Evolutionary conservation across 2,329 filamentous ascomycete genomes (phyloP).

Genomic region (Aspergillus luchuensis): DNA sequence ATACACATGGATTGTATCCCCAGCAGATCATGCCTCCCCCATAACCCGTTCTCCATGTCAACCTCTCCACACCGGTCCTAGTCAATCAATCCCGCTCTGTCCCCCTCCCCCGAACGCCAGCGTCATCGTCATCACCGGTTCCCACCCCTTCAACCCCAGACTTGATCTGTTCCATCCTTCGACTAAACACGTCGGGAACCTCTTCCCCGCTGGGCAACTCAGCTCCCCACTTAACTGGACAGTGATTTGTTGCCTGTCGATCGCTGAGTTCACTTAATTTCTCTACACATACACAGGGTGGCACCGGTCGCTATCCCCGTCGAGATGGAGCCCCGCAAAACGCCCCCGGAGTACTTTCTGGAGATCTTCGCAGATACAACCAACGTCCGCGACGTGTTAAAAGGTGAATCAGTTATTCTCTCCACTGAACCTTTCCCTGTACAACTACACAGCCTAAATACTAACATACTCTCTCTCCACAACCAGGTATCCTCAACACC

Average conservation of each 20-base stretch:
- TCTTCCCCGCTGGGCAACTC: conserved; percentile 16
- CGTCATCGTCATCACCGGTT: conserved; percentile 4
- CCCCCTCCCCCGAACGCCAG: conserved; percentile 1
- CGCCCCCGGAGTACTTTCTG: conserved; percentile 84
- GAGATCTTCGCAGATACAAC: conserved; percentile 90
- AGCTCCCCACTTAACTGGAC: conserved; percentile 24
- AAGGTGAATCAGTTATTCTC: conserved; percentile 60
- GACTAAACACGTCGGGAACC: conserved; percentile 15
- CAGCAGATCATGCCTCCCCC: conserved; percentile 10
- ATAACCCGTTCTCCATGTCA: conserved; percentile 10
- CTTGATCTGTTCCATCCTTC: conserved; percentile 12
- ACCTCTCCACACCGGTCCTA: conserved; percentile 3
- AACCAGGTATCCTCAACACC: conserved; percentile 81
- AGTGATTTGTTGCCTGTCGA: conserved; percentile 9
- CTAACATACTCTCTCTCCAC: not conserved
- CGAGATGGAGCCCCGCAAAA: conserved; percentile 63
- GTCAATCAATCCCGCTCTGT: not conserved
- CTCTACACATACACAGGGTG: not conserved
- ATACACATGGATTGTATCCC: not conserved
- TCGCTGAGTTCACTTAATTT: not conserved
- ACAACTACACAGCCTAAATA: not conserved
- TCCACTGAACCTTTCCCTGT: no score
- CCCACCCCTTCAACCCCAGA: conserved; percentile 10
- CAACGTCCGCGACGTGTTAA: conserved; percentile 88
- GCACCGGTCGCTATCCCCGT: conserved; percentile 10